Evolutionary conservation across 2,329 filamentous ascomycete genomes (phyloP).

Genomic region (Penicillium brevicompactum): DNA sequence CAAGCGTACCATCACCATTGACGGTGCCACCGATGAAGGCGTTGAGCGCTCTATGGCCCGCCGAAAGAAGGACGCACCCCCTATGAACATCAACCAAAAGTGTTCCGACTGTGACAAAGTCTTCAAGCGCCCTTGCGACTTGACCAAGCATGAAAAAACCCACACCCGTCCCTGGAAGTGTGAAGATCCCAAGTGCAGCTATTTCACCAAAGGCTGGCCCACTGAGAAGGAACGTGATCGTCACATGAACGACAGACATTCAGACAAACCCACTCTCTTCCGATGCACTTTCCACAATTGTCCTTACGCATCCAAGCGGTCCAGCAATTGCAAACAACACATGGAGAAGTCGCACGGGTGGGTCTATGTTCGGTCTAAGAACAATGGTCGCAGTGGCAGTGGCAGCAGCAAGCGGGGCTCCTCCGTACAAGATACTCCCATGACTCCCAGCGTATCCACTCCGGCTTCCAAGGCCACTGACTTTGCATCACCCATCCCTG

Average conservation of each 20-base stretch:
- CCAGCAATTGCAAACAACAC: conserved; percentile 97
- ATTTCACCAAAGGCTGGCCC: conserved; percentile 86
- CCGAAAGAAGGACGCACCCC: conserved; percentile 87
- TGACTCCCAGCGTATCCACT: conserved; percentile 65
- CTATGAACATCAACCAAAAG: conserved; percentile 79
- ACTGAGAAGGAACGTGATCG: conserved; percentile 97
- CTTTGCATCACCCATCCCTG: conserved; percentile 52
- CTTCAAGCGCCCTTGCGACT: conserved; percentile 94
- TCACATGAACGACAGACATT: conserved; percentile 96
- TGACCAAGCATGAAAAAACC: conserved; percentile 98
- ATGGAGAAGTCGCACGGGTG: conserved; percentile 97
- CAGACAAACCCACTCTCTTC: conserved; percentile 74
- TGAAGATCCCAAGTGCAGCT: conserved; percentile 78
- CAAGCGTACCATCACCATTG: conserved; percentile 55
- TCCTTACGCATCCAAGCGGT: conserved; percentile 90
- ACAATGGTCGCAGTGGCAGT: conserved; percentile 74
- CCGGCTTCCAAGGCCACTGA: conserved; percentile 59
- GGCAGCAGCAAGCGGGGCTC: conserved; percentile 40
- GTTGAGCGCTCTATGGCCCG: conserved; percentile 93
- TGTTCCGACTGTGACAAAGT: conserved; percentile 86
- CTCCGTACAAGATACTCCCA: conserved; percentile 56
- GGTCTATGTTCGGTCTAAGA: conserved; percentile 90
- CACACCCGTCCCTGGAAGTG: conserved; percentile 98
- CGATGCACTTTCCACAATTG: conserved; percentile 82
- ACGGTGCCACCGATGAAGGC: conserved; percentile 70